phyloP scores from a whole-genome alignment of 305 asterid genomes.

The Fraxinus nigra region DNA sequence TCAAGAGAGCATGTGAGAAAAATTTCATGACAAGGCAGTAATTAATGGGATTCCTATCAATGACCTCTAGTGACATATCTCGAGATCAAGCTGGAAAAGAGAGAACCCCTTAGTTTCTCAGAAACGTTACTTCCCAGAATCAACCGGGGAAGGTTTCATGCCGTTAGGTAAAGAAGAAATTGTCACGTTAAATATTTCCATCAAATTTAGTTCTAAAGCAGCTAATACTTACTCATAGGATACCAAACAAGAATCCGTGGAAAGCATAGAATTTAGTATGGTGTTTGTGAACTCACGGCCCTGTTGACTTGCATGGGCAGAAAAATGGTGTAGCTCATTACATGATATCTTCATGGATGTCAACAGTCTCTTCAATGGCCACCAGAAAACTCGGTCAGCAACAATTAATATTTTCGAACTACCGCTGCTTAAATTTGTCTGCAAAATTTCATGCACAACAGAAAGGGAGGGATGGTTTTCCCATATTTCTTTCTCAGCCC shows the following conservation, averaged over 20 bases:
- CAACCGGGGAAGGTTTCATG: slow-evolving; percentile 3
- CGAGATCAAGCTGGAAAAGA: background rate
- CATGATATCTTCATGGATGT: slow-evolving; percentile 46
- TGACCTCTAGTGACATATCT: slow-evolving; percentile 8
- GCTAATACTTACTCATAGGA: slow-evolving; percentile 55
- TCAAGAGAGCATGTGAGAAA: slow-evolving; percentile 13
- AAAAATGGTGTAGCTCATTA: slow-evolving; percentile 32
- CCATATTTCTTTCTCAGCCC: slow-evolving; percentile 44
- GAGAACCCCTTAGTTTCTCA: slow-evolving; percentile 2
- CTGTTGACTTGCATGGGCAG: slow-evolving; percentile 28
- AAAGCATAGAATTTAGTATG: slow-evolving; percentile 25
- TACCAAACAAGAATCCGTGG: slow-evolving; percentile 51
- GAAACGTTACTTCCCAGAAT: slow-evolving; percentile 5
- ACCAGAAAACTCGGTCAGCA: slow-evolving; percentile 56
- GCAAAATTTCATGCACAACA: slow-evolving; percentile 46
- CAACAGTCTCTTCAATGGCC: slow-evolving; percentile 52
- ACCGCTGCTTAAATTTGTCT: slow-evolving; percentile 26
- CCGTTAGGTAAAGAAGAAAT: slow-evolving; percentile 10
- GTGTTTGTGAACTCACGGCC: slow-evolving; percentile 29
- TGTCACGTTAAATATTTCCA: slow-evolving; percentile 1
- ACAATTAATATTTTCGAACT: slow-evolving; percentile 47
- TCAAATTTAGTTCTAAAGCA: slow-evolving; percentile 13
- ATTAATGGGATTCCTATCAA: slow-evolving; percentile 7
- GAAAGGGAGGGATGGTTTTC: slow-evolving; percentile 54
- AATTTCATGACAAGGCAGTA: background rate